Percentiles rank a stretch among this genome's conserved stretches.
phyloP scores from a whole-genome alignment of 495 filamentous ascomycete genomes.

The Aspergillus panamensis region DNA sequence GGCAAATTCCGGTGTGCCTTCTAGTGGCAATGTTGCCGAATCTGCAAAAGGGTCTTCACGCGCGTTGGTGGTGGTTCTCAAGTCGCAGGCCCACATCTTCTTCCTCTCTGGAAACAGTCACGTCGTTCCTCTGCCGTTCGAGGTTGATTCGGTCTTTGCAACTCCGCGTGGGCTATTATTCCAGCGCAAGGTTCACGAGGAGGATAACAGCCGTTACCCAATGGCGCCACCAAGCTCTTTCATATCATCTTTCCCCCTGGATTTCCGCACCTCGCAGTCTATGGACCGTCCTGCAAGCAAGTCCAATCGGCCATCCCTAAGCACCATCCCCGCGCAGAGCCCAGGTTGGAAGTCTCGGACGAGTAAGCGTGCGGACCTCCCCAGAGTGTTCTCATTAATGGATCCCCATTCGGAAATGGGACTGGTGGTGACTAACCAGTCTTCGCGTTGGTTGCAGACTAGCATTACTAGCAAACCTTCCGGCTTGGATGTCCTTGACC shows the following conservation, averaged over 20 bases:
- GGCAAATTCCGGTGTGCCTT: slow-evolving; percentile 22
- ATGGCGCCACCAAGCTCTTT: slow-evolving; percentile 76
- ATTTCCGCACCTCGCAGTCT: slow-evolving; percentile 44
- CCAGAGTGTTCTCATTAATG: slow-evolving; percentile 77
- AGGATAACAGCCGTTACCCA: slow-evolving; percentile 24
- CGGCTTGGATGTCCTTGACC: slow-evolving; percentile 54
- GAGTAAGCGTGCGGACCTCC: slow-evolving; percentile 56
- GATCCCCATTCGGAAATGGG: slow-evolving; percentile 87
- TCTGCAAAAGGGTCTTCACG: slow-evolving; percentile 37
- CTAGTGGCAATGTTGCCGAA: slow-evolving; percentile 18
- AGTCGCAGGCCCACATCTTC: slow-evolving; percentile 89
- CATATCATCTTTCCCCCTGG: slow-evolving; percentile 55
- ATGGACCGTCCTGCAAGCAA: slow-evolving; percentile 44
- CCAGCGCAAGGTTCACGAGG: slow-evolving; percentile 62
- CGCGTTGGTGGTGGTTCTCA: slow-evolving; percentile 87
- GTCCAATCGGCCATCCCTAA: slow-evolving; percentile 34
- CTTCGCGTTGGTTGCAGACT: slow-evolving; percentile 32
- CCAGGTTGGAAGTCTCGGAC: slow-evolving; percentile 28
- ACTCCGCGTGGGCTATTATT: slow-evolving; percentile 79
- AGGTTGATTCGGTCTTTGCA: slow-evolving; percentile 82
- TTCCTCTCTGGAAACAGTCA: slow-evolving; percentile 86
- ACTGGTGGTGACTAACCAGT: slow-evolving; percentile 62
- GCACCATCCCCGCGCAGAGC: slow-evolving; percentile 23
- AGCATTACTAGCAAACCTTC: slow-evolving; percentile 32
- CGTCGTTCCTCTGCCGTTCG: slow-evolving; percentile 89